Evolutionary conservation across 352 stramenopile genomes (phyloP), one percentile per base, ranked within the genome.

Genomic region (Phytophthora pini): DNA sequence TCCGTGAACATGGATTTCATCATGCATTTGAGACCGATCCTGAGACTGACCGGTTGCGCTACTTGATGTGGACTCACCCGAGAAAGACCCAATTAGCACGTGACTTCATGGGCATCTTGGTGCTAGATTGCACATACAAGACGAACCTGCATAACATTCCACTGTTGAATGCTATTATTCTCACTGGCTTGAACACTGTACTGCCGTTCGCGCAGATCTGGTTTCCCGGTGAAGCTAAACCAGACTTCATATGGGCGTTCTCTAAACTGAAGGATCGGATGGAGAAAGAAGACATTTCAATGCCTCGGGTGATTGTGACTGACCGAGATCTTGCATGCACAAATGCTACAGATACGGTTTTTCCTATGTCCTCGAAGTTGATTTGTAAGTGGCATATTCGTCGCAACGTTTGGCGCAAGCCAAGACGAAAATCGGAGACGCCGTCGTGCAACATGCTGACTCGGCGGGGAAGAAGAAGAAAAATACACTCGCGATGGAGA

Each of bases 121-220:
- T 54, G 20, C 7, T 66, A 1, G 58, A 59, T 26, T 60, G 41
- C 31, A 56, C 38, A 0, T 60, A 66, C 24, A 60, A 66, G 13
- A 59, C 40, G 3, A 60, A 60, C 13, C 11, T 6, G 13, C 27
- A 56, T 26, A 1, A 20, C 1, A 29, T 50, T 8, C 15, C 41
- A 1, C n/a, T 66, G 1, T 15, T 60, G 7, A 49, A 22, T 13
- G 10, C 8, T 0, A 49, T 34, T 34, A 17, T 6, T 1, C 2
- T 34, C n/a, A 36, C 43, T 3, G 43, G 43, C 1, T 5, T 34
- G 43, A 34, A 49, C 22, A 20, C 43, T 15, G 8, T 34, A 20
- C 34, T 49, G 20, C 43, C 24, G 3, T 32, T 49, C 5, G 43
- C 22, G 4, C 24, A 49, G 20, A 12, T 32, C 7, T 49, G 43